Percentiles rank a stretch among this genome's conserved stretches.
These are phyloP conservation scores for Coprinopsis cinerea DNA, from an alignment of 768 basidiomycete genomes.

Conservation along the genomic window DNA sequence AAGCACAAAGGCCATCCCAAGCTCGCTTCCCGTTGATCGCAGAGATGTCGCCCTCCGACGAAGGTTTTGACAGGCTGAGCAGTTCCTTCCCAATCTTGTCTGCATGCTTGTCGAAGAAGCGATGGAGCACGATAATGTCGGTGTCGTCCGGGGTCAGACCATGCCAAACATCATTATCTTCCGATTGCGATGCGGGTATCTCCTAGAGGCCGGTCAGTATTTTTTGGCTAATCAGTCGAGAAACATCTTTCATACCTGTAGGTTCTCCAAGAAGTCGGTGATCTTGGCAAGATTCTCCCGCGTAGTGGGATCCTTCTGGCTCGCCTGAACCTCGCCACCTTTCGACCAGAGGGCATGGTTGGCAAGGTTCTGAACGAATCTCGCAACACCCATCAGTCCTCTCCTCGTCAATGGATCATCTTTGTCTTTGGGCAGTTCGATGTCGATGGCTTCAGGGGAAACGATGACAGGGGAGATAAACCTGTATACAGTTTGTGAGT, in stretches of 20 bases:
- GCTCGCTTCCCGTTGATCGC: constrained; percentile 67
- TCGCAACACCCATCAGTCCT: constrained; percentile 82
- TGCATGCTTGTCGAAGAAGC: constrained; percentile 79
- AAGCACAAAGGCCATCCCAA: constrained; percentile 76
- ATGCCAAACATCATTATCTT: constrained; percentile 67
- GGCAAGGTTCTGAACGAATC: constrained; percentile 88
- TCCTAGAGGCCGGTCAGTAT: constrained; percentile 28
- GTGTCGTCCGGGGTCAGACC: constrained; percentile 79
- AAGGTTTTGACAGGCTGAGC: constrained; percentile 61
- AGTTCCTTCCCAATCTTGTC: constrained; percentile 87
- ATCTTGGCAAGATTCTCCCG: constrained; percentile 64
- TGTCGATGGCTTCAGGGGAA: constrained; percentile 76
- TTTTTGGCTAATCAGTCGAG: neutral
- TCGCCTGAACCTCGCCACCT: constrained; percentile 86
- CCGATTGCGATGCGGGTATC: constrained; percentile 30
- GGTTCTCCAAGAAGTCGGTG: constrained; percentile 70
- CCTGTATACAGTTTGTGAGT: constrained; percentile 28
- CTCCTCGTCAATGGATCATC: constrained; percentile 50
- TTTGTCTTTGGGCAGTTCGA: constrained; percentile 67
- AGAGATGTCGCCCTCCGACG: constrained; percentile 49
- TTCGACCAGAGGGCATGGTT: constrained; percentile 94
- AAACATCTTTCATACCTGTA: constrained; percentile 45
- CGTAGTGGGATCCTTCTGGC: constrained; percentile 70
- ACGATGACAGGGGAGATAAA: constrained; percentile 92
- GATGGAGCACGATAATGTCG: constrained; percentile 75